phyloP scores from a whole-genome alignment of 1,139 yeast species.

The Debaryomyces fabryi region DNA sequence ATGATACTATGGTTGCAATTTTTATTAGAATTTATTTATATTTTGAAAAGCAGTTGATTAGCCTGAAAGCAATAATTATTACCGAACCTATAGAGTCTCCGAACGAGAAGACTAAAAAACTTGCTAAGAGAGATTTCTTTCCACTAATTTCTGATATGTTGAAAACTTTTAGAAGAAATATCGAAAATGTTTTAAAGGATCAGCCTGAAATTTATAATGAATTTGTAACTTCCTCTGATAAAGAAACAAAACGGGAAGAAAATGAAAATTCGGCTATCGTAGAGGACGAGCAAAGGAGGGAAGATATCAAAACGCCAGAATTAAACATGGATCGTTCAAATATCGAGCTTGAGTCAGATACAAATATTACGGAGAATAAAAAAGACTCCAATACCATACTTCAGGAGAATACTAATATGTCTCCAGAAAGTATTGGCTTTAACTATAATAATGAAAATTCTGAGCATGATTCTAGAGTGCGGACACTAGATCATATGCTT shows the following conservation, averaged over 20 bases:
- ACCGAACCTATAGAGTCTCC: constrained; percentile 28
- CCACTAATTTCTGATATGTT: constrained; percentile 44
- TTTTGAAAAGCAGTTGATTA: constrained; percentile 15
- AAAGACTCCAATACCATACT: not conserved
- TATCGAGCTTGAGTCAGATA: not conserved
- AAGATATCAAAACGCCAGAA: not conserved
- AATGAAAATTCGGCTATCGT: not conserved
- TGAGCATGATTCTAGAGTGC: not conserved
- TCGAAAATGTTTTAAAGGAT: constrained; percentile 35
- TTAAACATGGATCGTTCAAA: not conserved
- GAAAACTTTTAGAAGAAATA: constrained; percentile 29
- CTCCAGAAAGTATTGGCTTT: not conserved
- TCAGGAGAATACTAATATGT: not conserved
- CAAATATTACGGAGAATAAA: not conserved
- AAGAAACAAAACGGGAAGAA: not conserved
- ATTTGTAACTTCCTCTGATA: constrained; percentile 20
- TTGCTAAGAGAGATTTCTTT: constrained; percentile 49
- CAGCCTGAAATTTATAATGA: constrained; percentile 37
- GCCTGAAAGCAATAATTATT: not conserved
- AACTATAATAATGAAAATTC: not conserved
- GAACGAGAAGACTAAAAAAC: constrained; percentile 36
- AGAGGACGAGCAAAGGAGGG: not conserved
- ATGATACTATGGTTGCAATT: constrained; percentile 69
- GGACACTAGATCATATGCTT: not conserved
- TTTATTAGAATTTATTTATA: constrained; percentile 54